Evolutionary conservation across 2,329 filamentous ascomycete species (phyloP).

Genomic region (Colletotrichum chrysophilum): DNA sequence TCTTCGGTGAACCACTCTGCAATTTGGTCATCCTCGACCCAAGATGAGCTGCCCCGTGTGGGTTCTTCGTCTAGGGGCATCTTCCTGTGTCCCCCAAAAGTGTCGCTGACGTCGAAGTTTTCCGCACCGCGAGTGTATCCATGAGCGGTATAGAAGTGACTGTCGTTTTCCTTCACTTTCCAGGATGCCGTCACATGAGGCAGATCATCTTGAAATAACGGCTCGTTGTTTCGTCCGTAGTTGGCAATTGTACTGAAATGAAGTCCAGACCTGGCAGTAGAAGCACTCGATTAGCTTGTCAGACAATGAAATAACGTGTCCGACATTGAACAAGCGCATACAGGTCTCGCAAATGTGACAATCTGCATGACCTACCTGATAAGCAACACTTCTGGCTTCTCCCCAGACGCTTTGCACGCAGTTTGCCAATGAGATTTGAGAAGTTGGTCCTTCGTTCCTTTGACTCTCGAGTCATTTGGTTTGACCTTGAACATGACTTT

Average conservation of each 20-base stretch:
- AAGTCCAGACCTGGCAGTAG: neutral
- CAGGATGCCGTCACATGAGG: neutral
- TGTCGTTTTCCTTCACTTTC: neutral
- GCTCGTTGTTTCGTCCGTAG: neutral
- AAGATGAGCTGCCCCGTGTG: rapidly evolving
- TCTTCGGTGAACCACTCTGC: neutral
- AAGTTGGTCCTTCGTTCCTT: neutral
- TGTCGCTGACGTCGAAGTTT: neutral
- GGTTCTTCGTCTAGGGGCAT: rapidly evolving
- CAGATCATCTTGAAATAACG: neutral
- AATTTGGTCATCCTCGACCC: neutral
- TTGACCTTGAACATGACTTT: neutral
- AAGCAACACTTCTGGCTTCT: neutral
- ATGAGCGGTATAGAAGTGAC: neutral
- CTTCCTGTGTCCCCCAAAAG: neutral
- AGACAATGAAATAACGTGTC: rapidly evolving
- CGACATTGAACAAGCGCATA: neutral
- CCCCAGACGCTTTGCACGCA: neutral
- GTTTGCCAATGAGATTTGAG: neutral
- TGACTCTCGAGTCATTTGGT: neutral
- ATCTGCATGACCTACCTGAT: neutral
- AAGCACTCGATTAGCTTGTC: neutral
- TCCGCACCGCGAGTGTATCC: neutral
- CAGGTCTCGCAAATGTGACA: neutral
- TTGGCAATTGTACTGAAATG: neutral